Percentiles rank a stretch among this genome's conserved stretches.
phyloP scores from a whole-genome alignment of 768 basidiomycete species.

The Candolleomyces eurysporus region DNA sequence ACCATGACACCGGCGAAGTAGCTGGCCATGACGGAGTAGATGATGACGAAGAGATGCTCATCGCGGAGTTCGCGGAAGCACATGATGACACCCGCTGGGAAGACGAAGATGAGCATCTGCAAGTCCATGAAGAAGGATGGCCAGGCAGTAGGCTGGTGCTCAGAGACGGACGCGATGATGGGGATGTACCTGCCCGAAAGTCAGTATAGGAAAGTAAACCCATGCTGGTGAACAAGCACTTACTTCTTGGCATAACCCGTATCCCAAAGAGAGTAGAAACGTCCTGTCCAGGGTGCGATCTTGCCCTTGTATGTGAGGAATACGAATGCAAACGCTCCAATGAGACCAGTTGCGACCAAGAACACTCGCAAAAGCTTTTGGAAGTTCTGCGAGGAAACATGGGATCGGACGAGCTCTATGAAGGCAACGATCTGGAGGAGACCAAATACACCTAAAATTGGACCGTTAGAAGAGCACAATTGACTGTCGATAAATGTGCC shows the following conservation, averaged over 20 bases:
- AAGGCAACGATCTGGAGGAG: constrained; percentile 96
- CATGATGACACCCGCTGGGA: constrained; percentile 93
- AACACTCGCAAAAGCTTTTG: constrained; percentile 69
- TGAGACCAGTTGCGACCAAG: constrained; percentile 65
- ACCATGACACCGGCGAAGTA: constrained; percentile 99
- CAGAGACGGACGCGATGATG: constrained; percentile 98
- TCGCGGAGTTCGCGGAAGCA: constrained; percentile 95
- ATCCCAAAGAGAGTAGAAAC: constrained; percentile 99
- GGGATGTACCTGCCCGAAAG: constrained; percentile 71
- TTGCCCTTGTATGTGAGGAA: constrained; percentile 88
- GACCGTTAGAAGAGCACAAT: constrained; percentile 5
- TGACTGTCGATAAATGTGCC: constrained; percentile 15
- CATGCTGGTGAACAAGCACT: constrained; percentile 17
- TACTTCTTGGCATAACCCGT: constrained; percentile 98
- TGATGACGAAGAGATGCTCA: constrained; percentile 97
- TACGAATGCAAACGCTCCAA: constrained; percentile 72
- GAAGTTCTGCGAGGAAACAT: constrained; percentile 92
- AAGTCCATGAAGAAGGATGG: constrained; percentile 99
- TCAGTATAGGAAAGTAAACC: constrained; percentile 9
- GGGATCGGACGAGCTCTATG: constrained; percentile 81
- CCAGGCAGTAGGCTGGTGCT: constrained; percentile 99
- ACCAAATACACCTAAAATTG: constrained; percentile 79
- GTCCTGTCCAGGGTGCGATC: constrained; percentile 99
- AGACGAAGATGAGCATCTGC: constrained; percentile 94
- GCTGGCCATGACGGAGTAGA: constrained; percentile 92